Conservation (phyloP, 208 protist genomes). For the Herpetomonas muscarum region DNA sequence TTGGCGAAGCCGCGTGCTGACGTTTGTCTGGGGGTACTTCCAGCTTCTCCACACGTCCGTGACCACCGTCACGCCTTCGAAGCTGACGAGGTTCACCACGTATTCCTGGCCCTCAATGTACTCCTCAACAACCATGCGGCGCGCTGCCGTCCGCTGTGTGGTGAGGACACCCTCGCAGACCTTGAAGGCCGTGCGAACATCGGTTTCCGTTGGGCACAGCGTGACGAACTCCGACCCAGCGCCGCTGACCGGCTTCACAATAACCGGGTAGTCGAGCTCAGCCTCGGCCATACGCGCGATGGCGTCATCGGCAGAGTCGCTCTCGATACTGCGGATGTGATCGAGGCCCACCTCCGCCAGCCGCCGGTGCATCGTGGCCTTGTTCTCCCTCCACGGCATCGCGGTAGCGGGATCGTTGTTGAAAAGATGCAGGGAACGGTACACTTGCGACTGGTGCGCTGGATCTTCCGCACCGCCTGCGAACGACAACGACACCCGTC, state of each 20-base stretch:
- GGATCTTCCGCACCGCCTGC: neutral
- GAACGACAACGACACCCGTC: neutral
- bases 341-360: constrained; percentile 50
- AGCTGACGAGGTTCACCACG: constrained; percentile 78
- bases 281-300: constrained; percentile 15
- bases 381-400: constrained; percentile 54
- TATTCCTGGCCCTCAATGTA: constrained; percentile 87
- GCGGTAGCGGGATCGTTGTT: constrained; percentile 61
- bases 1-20: constrained; percentile 37
- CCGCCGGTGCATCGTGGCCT: constrained; percentile 47
- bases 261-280: constrained; percentile 56
- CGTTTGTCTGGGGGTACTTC: constrained; percentile 49
- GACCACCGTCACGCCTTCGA: constrained; percentile 66
- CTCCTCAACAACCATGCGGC: constrained; percentile 73
- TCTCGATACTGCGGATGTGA: constrained; percentile 57
- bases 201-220: constrained; percentile 51
- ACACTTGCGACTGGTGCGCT: neutral
- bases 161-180: constrained; percentile 35
- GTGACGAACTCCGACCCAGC: constrained; percentile 78
- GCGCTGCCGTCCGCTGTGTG: constrained; percentile 43
- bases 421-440: constrained; percentile 21
- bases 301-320: constrained; percentile 21
- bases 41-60: constrained; percentile 86
- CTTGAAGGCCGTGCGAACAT: constrained; percentile 50
- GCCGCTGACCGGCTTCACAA: constrained; percentile 81